Evolutionary conservation across 2,329 filamentous ascomycete species (phyloP).

Genomic region (Colletotrichum theobromicola): DNA sequence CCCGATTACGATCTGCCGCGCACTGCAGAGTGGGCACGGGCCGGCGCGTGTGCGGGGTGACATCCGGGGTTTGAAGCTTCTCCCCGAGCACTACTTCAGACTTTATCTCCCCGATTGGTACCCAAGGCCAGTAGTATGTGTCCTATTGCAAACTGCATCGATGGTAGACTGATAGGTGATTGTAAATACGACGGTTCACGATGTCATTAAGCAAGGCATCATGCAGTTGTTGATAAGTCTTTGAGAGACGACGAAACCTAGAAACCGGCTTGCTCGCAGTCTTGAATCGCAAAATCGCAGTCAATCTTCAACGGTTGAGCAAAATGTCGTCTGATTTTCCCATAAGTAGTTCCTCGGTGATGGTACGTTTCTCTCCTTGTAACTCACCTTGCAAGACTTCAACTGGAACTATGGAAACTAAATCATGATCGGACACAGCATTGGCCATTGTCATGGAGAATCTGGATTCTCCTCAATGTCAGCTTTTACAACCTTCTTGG

Average conservation of each 20-base stretch:
- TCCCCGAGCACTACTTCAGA: not conserved
- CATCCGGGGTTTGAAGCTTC: slow-evolving; percentile 7
- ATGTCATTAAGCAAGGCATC: not conserved
- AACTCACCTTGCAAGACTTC: not conserved
- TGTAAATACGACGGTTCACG: not conserved
- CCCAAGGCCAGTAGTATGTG: not conserved
- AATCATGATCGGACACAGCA: not conserved
- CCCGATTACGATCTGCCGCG: not conserved
- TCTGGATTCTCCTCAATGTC: slow-evolving; percentile 24
- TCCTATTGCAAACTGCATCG: not conserved
- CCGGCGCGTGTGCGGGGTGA: not conserved
- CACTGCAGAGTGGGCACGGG: not conserved
- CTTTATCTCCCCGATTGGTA: not conserved
- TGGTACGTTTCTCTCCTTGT: not conserved
- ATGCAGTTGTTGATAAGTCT: not conserved
- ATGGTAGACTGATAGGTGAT: not conserved
- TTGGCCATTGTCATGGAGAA: slow-evolving; percentile 24
- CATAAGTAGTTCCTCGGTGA: not conserved
- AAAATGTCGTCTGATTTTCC: not conserved
- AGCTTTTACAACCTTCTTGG: slow-evolving; percentile 25
- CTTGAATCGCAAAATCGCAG: not conserved
- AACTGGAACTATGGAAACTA: not conserved
- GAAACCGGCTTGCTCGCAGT: not conserved
- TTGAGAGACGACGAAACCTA: not conserved
- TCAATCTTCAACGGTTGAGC: not conserved